Evolutionary conservation across 129 eudicot genomes (phyloP).

Genomic region (Tagetes erecta): DNA sequence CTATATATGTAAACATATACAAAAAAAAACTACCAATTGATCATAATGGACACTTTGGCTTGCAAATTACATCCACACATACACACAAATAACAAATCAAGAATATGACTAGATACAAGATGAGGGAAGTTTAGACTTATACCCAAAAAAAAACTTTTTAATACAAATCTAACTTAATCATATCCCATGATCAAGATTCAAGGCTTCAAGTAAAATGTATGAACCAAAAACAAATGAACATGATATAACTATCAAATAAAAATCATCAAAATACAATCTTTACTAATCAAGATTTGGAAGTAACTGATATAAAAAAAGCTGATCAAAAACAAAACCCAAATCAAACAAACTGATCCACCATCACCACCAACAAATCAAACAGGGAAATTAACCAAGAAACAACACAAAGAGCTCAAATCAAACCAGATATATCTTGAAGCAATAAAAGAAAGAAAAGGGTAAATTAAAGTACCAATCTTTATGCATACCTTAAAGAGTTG

Average conservation of each 20-base stretch:
- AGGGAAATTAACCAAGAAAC: not conserved
- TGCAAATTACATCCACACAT: not conserved
- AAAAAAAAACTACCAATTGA: not conserved
- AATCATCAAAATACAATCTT: not conserved
- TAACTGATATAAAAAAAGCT: not conserved
- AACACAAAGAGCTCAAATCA: slow-evolving; percentile 19
- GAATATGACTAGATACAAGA: not conserved
- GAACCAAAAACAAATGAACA: not conserved
- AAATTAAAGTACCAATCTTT: slow-evolving; percentile 14
- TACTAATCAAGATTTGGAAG: not conserved
- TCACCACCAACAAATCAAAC: slow-evolving; percentile 4
- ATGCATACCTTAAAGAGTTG: slow-evolving; percentile 22
- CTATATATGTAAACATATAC: not conserved
- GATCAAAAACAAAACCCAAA: not conserved
- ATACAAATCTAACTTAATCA: not conserved
- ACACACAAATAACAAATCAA: slow-evolving; percentile 7
- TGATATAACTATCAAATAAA: slow-evolving; percentile 12
- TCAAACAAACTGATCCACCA: slow-evolving; percentile 24
- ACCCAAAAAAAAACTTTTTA: not conserved
- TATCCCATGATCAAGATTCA: slow-evolving; percentile 2
- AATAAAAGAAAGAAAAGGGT: slow-evolving; percentile 10
- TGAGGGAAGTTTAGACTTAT: not conserved
- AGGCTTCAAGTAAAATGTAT: not conserved
- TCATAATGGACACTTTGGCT: not conserved
- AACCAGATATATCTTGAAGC: slow-evolving; percentile 7